phyloP scores from a whole-genome alignment of 2,329 filamentous ascomycete genomes.

The Aspergillus sp. region DNA sequence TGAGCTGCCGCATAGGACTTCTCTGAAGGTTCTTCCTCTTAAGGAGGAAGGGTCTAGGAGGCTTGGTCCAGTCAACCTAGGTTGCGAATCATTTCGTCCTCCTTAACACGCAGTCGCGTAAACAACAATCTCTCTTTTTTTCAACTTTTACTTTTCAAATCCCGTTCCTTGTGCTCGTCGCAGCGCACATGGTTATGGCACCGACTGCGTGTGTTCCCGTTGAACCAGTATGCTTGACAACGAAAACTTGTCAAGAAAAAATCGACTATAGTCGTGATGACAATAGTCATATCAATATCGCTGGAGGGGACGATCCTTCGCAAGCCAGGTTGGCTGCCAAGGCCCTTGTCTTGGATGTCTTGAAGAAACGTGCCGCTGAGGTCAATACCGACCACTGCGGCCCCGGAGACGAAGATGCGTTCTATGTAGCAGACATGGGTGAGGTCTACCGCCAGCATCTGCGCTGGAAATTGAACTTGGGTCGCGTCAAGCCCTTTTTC shows the following conservation, averaged over 20 bases:
- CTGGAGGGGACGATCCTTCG: constrained; percentile 39
- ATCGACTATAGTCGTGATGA: constrained; percentile 18
- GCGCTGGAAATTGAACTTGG: constrained; percentile 93
- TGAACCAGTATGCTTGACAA: constrained; percentile 33
- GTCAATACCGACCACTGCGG: constrained; percentile 86
- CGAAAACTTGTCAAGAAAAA: constrained; percentile 26
- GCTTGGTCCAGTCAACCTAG: constrained; percentile 87
- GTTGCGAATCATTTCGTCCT: constrained; percentile 90
- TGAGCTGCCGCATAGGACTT: constrained; percentile 99
- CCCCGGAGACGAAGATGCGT: constrained; percentile 91
- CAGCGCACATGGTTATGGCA: constrained; percentile 61
- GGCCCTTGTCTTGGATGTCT: constrained; percentile 77
- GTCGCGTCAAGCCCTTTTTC: constrained; percentile 93
- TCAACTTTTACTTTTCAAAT: constrained; percentile 12
- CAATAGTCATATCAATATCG: too few species aligned
- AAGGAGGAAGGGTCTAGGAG: constrained; percentile 98
- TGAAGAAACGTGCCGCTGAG: constrained; percentile 76
- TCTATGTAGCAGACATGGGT: constrained; percentile 96
- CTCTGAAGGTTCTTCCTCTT: constrained; percentile 98
- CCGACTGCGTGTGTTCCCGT: constrained; percentile 59
- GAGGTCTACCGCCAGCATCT: constrained; percentile 98
- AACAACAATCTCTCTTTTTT: constrained; percentile 8
- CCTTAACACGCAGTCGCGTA: constrained; percentile 64
- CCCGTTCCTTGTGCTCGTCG: constrained; percentile 20
- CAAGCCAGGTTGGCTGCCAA: constrained; percentile 55